Evolutionary conservation across 1,284 basidiomycete species (phyloP), one percentile per base, ranked within the genome.

Genomic region (Apiotrichum brassicae): DNA sequence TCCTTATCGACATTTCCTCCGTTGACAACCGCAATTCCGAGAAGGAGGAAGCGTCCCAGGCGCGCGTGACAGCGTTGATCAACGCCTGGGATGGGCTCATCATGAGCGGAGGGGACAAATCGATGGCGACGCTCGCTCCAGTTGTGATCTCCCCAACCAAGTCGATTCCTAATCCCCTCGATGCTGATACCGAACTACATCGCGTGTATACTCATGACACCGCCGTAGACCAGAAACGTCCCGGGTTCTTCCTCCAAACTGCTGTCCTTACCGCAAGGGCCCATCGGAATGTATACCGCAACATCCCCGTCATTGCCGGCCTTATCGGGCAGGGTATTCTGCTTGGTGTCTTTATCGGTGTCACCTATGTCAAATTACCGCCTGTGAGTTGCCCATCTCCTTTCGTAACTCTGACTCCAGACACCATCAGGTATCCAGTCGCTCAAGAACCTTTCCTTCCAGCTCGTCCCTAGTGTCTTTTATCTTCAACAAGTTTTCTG

Each of bases 1-100:
- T 77, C 53, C 62, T 79, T n/a, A 76, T 79, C 53, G 77, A 79
- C 50, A 63, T 77, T 14, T 71, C 71, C 2, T 71, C 70, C 6
- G 56, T 80, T 18, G 78, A 79, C 58, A 75, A 71, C 39, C 68
- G 76, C 6, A 68, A 71, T 6, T 55, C 67, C 9, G 71, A 75
- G 18, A 68, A 68, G 2, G 77, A 79, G 53, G 67, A 66, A 35
- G 45, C 52, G 4, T 67, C 66, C 0, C 42, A 45, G n/a, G 61
- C 50, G 1, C 60, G 68, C 2, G 70, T 73, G 16, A 41, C 41
- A 7, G 45, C 49, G 16, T 56, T 73, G 11, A 59, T 64, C 3
- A 49, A 60, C 22, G 63, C 70, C 6, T 73, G 71, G 71, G 16
- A 23, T 7, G 45, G 25, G 16, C 32, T 39, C 28, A 22, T 43